These are phyloP conservation scores for Naganishia randhawae DNA, from an alignment of 768 basidiomycete species.

Conservation along the genomic window DNA sequence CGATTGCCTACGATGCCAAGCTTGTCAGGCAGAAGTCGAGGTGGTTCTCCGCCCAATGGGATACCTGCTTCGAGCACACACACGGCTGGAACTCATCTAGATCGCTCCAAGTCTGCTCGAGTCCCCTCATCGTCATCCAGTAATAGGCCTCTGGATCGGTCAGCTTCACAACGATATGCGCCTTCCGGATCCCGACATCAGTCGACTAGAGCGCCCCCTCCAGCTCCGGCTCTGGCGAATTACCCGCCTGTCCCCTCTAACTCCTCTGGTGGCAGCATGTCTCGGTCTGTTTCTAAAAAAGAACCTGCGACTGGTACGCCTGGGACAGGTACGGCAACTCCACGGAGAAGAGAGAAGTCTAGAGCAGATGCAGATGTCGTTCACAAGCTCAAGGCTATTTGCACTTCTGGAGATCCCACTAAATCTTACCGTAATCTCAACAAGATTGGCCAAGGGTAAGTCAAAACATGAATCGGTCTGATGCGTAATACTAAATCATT, in stretches of 20 bases:
- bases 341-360: conserved; percentile 75
- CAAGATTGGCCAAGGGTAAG: conserved; percentile 97
- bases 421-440: conserved; percentile 83
- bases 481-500: neutral
- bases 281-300: conserved; percentile 31
- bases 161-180: conserved; percentile 73
- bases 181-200: conserved; percentile 10
- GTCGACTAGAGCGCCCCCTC: conserved; percentile 7
- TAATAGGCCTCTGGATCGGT: conserved; percentile 73
- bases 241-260: conserved; percentile 2
- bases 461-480: conserved; percentile 27
- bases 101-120: conserved; percentile 65
- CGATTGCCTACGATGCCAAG: conserved; percentile 40
- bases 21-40: conserved; percentile 53
- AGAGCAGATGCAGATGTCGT: conserved; percentile 81
- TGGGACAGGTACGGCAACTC: conserved; percentile 65
- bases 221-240: neutral
- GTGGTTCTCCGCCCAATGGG: conserved; percentile 35
- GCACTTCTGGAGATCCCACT: conserved; percentile 96
- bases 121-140: conserved; percentile 69
- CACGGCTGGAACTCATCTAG: conserved; percentile 33
- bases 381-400: conserved; percentile 83
- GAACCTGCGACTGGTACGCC: conserved; percentile 56
- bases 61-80: conserved; percentile 25
- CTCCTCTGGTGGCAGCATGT: conserved; percentile 4